A percentile compares a stretch with the other conserved stretches of the same genome.
phyloP scores from a whole-genome alignment of 192 early-diverging fungal species.

The Geranomyces variabilis region DNA sequence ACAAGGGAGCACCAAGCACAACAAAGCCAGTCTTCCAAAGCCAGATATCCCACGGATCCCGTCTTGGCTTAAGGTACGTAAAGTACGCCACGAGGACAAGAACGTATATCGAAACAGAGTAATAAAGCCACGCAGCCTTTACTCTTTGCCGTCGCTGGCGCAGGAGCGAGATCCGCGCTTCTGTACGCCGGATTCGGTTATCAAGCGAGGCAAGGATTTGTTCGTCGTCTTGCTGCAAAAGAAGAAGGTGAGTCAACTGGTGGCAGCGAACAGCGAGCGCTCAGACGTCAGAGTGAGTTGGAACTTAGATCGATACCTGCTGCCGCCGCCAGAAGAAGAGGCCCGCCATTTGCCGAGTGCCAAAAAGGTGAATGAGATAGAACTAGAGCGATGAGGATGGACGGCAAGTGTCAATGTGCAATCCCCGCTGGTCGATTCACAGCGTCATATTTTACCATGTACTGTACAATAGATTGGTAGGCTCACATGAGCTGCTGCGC shows the following conservation, averaged over 20 bases:
- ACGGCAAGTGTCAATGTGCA: too few species aligned
- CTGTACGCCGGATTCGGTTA: slow-evolving; percentile 54
- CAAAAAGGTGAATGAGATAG: too few species aligned
- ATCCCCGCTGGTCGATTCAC: too few species aligned
- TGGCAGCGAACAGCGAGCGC: too few species aligned
- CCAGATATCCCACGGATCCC: slow-evolving; percentile 50
- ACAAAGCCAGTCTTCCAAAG: slow-evolving; percentile 49
- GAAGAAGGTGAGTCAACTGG: neutral
- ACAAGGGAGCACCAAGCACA: slow-evolving; percentile 46
- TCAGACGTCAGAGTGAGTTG: too few species aligned
- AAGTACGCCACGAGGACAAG: slow-evolving; percentile 55
- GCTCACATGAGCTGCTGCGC: too few species aligned
- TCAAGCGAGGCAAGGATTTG: slow-evolving; percentile 62
- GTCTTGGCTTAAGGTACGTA: slow-evolving; percentile 44
- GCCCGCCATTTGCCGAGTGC: neutral
- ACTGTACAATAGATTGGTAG: too few species aligned
- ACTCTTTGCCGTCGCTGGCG: slow-evolving; percentile 57
- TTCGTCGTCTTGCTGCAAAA: slow-evolving; percentile 46
- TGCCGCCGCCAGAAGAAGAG: slow-evolving; percentile 7
- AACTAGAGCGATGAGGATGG: too few species aligned
- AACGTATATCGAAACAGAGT: slow-evolving; percentile 60
- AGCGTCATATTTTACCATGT: too few species aligned
- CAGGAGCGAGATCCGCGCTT: slow-evolving; percentile 40
- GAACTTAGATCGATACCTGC: too few species aligned
- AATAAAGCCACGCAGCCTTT: slow-evolving; percentile 59